A percentile compares a stretch with the other conserved stretches of the same genome.
phyloP scores from a whole-genome alignment of 257 asterid species.

The Solanum etuberosum region DNA sequence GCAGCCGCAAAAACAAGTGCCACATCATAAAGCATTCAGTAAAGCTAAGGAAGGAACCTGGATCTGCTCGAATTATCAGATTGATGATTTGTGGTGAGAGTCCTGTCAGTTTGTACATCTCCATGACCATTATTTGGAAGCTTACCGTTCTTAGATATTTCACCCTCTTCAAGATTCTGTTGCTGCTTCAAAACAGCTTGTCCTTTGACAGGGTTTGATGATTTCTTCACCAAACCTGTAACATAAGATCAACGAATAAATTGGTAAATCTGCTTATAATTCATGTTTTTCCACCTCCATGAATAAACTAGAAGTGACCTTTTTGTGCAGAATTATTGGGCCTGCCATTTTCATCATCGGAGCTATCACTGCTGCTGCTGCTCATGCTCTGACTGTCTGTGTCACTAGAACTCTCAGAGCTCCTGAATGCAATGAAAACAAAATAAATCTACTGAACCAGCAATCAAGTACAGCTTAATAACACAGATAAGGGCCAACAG shows the following conservation, averaged over 20 bases:
- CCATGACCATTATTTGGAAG: constrained; percentile 34
- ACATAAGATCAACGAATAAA: background rate
- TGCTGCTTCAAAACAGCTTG: constrained; percentile 18
- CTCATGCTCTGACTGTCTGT: constrained; percentile 32
- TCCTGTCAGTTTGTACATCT: constrained; percentile 14
- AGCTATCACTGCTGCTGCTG: constrained; percentile 35
- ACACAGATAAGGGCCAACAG: background rate
- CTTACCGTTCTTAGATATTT: constrained; percentile 36
- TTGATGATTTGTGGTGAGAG: constrained; percentile 5
- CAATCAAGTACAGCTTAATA: background rate
- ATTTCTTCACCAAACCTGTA: constrained; percentile 11
- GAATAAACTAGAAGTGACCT: constrained; percentile 8
- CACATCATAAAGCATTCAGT: background rate
- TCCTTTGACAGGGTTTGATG: constrained; percentile 14
- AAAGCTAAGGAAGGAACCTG: constrained; percentile 29
- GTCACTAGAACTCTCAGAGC: constrained; percentile 57
- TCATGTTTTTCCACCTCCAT: background rate
- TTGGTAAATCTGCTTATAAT: background rate
- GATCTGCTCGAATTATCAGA: constrained; percentile 41
- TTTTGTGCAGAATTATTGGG: constrained; percentile 20
- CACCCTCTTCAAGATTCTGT: constrained; percentile 54
- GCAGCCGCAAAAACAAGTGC: background rate
- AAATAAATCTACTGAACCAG: background rate
- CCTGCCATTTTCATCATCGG: constrained; percentile 48
- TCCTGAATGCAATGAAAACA: constrained; percentile 25